These are phyloP conservation scores for Fusarium sp. DNA, from an alignment of 2,329 filamentous ascomycete genomes.

Conservation along the genomic window DNA sequence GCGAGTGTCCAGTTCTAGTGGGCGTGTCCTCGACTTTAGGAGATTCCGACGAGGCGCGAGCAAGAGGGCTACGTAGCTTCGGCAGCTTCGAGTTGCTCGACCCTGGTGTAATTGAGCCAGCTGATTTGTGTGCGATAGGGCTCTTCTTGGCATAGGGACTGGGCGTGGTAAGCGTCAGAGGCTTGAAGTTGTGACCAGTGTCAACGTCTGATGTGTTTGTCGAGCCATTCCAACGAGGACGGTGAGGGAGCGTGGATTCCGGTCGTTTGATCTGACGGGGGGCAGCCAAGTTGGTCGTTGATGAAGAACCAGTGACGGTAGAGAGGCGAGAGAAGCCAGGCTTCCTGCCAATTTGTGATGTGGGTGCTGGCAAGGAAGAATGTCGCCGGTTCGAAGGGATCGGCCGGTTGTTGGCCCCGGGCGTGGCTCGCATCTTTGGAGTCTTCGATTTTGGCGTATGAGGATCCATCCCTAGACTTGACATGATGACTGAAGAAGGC, in stretches of 20 bases:
- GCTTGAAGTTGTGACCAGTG: conserved; percentile 75
- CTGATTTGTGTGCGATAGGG: conserved; percentile 53
- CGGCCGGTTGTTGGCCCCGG: conserved; percentile 57
- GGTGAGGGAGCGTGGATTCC: conserved; percentile 59
- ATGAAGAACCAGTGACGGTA: conserved; percentile 58
- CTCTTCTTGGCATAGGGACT: conserved; percentile 64
- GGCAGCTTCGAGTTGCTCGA: conserved; percentile 60
- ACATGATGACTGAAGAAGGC: conserved; percentile 71
- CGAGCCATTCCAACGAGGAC: conserved; percentile 79
- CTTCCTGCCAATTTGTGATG: conserved; percentile 54
- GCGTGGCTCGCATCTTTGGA: conserved; percentile 60
- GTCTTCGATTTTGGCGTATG: conserved; percentile 56
- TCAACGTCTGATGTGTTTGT: conserved; percentile 72
- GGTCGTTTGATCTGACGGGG: conserved; percentile 55
- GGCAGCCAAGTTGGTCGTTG: conserved; percentile 58
- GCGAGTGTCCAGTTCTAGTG: conserved; percentile 54
- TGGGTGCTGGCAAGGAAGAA: conserved; percentile 60
- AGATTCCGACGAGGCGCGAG: conserved; percentile 59
- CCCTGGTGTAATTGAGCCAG: conserved; percentile 55
- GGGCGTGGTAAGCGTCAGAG: conserved; percentile 68
- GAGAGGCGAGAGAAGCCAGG: conserved; percentile 57
- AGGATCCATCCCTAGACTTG: conserved; percentile 61
- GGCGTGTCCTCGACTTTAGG: conserved; percentile 59
- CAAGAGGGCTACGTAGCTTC: conserved; percentile 58
- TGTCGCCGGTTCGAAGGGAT: conserved; percentile 58